phyloP scores from a whole-genome alignment of 805 yeast species.

The Lipomyces mesembrius region DNA sequence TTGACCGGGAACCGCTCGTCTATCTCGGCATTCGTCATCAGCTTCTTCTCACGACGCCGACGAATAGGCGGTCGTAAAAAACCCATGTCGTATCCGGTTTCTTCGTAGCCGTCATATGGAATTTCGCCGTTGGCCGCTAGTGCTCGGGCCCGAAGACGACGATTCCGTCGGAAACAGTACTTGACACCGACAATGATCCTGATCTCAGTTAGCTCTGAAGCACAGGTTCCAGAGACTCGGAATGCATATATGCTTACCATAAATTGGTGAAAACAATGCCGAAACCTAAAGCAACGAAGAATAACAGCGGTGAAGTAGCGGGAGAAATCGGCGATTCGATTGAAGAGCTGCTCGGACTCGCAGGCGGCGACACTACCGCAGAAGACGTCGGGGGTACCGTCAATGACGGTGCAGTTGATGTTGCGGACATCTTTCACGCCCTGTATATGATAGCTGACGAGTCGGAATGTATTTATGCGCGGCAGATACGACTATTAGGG shows the following conservation, averaged over 20 bases:
- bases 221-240: not conserved
- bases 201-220: not conserved
- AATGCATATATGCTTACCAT: constrained; percentile 38
- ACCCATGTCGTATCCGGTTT: constrained; percentile 25
- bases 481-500: not conserved
- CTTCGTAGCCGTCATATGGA: constrained; percentile 19
- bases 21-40: constrained; percentile 42
- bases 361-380: constrained; percentile 1
- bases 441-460: not conserved
- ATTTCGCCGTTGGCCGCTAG: constrained; percentile 16
- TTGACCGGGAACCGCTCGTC: constrained; percentile 44
- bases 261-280: constrained; percentile 46
- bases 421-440: not conserved
- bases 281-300: constrained; percentile 47
- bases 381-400: constrained; percentile 8
- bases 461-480: not conserved
- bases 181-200: constrained; percentile 44
- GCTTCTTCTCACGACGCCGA: constrained; percentile 38
- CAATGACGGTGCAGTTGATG: not conserved
- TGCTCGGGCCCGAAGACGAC: constrained; percentile 31
- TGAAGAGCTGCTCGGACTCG: not conserved
- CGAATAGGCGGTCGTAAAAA: constrained; percentile 35
- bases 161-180: constrained; percentile 43
- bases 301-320: constrained; percentile 42
- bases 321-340: constrained; percentile 7